Conservation (phyloP, 2,329 filamentous ascomycete species). For the Elsinoe ampelina region DNA sequence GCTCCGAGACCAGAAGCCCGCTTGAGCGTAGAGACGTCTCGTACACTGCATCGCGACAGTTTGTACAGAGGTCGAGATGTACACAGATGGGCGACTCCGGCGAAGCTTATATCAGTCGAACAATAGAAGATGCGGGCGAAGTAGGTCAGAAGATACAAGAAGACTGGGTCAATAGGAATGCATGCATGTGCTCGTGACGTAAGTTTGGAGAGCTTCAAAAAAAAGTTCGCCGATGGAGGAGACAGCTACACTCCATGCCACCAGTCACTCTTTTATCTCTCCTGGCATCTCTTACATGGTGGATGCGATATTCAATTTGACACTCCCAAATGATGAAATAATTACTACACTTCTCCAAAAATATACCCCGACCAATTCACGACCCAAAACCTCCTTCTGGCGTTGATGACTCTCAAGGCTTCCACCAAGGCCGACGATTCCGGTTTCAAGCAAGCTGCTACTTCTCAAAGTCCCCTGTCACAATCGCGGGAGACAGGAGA, state of each 20-base stretch:
- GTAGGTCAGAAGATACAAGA: too few species aligned
- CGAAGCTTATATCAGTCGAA: too few species aligned
- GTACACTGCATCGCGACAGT: conserved; percentile 29
- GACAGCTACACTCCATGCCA: not conserved
- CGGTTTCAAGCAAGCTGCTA: conserved; percentile 7
- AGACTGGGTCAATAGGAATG: too few species aligned
- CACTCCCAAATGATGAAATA: not conserved
- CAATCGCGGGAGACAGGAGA: conserved; percentile 56
- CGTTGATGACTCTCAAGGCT: conserved; percentile 16
- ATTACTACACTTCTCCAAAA: not conserved
- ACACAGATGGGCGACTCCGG: too few species aligned
- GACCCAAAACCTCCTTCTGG: not conserved
- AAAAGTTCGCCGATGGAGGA: conserved; percentile 7
- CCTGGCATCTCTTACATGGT: not conserved
- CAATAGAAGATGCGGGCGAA: too few species aligned
- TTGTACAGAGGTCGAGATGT: not conserved
- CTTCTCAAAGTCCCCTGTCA: conserved; percentile 18
- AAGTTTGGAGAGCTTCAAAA: conserved; percentile 5
- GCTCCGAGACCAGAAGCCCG: conserved; percentile 49
- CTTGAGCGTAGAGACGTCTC: conserved; percentile 25
- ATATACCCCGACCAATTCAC: not conserved
- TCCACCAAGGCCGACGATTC: not conserved
- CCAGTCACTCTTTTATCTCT: not conserved
- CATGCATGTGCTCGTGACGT: not conserved
- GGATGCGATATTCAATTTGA: not conserved